Evolutionary conservation across 768 basidiomycete genomes (phyloP).

Genomic region (Mycena filopes): DNA sequence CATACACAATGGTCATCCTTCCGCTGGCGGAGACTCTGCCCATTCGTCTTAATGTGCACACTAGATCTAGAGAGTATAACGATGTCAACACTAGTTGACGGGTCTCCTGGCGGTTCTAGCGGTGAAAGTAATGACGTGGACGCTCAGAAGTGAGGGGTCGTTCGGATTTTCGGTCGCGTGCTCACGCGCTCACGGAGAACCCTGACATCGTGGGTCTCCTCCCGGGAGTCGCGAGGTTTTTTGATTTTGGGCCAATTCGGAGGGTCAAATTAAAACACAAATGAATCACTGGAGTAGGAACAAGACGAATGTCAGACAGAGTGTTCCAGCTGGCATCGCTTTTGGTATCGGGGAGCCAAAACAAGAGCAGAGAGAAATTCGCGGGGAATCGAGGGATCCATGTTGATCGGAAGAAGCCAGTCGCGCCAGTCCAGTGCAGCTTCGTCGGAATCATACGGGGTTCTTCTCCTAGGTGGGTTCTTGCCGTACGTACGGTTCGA

Average conservation of each 20-base stretch:
- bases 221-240: neutral
- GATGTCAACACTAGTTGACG: neutral
- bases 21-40: neutral
- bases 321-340: neutral
- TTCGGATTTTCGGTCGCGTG: neutral
- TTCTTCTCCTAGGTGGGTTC: conserved; percentile 4
- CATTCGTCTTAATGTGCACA: conserved; percentile 3
- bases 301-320: conserved; percentile 7
- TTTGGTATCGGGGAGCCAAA: neutral
- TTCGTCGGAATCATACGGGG: conserved; percentile 1
- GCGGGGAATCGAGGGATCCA: neutral
- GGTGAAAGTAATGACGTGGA: neutral
- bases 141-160: neutral
- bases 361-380: neutral
- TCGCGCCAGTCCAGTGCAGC: neutral
- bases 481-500: neutral
- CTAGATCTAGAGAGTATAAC: neutral
- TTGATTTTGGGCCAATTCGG: neutral
- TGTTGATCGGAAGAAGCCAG: neutral
- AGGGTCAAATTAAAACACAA: conserved; percentile 7
- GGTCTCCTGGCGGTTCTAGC: neutral
- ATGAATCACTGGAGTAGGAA: conserved; percentile 4
- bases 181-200: neutral
- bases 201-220: conserved; percentile 10
- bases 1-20: neutral